Conservation (phyloP, 2,329 filamentous ascomycete species). For the Hypomyces rosellus region DNA sequence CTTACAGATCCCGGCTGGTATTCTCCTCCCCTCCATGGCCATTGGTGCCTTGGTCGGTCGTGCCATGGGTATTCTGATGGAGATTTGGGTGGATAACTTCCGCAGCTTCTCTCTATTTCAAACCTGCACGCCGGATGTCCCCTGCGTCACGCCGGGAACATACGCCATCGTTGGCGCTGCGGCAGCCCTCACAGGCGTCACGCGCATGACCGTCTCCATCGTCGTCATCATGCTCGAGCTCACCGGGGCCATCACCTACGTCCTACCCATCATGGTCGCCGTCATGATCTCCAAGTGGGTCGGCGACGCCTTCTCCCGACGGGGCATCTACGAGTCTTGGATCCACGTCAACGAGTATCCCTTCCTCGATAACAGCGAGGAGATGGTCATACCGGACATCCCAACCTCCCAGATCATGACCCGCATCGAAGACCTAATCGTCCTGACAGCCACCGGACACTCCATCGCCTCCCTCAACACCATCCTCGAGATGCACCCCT, state of each 20-base stretch:
- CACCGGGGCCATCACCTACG: slow-evolving; percentile 90
- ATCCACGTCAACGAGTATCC: slow-evolving; percentile 95
- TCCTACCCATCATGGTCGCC: slow-evolving; percentile 96
- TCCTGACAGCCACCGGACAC: slow-evolving; percentile 81
- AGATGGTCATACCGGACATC: slow-evolving; percentile 76
- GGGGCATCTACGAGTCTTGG: slow-evolving; percentile 96
- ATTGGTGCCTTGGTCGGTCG: slow-evolving; percentile 88
- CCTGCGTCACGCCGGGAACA: slow-evolving; percentile 87
- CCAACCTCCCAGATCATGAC: slow-evolving; percentile 89
- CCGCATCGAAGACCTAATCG: slow-evolving; percentile 78
- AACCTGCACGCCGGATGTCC: slow-evolving; percentile 76
- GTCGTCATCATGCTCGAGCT: slow-evolving; percentile 99
- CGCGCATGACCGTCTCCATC: slow-evolving; percentile 94
- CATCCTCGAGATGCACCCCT: slow-evolving; percentile 67
- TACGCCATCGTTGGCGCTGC: slow-evolving; percentile 96
- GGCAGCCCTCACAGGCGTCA: slow-evolving; percentile 87
- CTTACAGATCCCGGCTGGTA: slow-evolving; percentile 87
- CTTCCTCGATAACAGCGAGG: slow-evolving; percentile 84
- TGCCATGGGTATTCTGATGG: slow-evolving; percentile 80
- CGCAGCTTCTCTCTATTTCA: slow-evolving; percentile 71
- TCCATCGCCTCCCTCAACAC: slow-evolving; percentile 69
- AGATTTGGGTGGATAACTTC: slow-evolving; percentile 77
- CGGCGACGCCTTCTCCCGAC: slow-evolving; percentile 85
- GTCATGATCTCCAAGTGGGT: slow-evolving; percentile 99
- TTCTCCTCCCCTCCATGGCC: slow-evolving; percentile 92